A percentile compares a stretch with the other conserved stretches of the same genome.
phyloP scores from a whole-genome alignment of 495 filamentous ascomycete genomes.

The Aspergillus campestris region DNA sequence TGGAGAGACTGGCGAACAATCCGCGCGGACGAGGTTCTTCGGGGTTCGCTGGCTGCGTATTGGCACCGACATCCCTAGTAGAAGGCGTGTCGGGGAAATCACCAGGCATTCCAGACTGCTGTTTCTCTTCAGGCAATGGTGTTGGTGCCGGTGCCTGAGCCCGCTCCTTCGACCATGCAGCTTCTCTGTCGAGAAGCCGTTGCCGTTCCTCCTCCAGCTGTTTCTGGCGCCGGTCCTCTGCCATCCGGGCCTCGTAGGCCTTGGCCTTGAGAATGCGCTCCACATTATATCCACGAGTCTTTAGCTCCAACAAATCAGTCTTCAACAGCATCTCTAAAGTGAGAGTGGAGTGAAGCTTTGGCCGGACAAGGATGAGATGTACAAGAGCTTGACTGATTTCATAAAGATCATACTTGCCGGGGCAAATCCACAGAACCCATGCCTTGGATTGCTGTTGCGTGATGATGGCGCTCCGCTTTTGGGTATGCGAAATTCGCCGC shows the following conservation, averaged over 20 bases:
- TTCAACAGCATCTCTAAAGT: slow-evolving; percentile 83
- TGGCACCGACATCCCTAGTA: slow-evolving; percentile 24
- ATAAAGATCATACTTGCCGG: slow-evolving; percentile 62
- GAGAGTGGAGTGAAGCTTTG: slow-evolving; percentile 74
- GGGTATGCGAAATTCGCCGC: slow-evolving; percentile 53
- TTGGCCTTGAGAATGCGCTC: slow-evolving; percentile 81
- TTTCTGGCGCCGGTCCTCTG: slow-evolving; percentile 69
- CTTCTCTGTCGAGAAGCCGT: slow-evolving; percentile 53
- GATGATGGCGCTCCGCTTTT: slow-evolving; percentile 61
- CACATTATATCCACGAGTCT: slow-evolving; percentile 85
- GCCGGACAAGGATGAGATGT: slow-evolving; percentile 67
- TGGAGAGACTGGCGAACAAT: slow-evolving; percentile 57
- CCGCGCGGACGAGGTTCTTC: slow-evolving; percentile 36
- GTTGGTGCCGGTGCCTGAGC: slow-evolving; percentile 24
- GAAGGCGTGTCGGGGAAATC: slow-evolving; percentile 56
- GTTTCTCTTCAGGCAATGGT: slow-evolving; percentile 11
- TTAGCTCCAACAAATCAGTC: slow-evolving; percentile 67
- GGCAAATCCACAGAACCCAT: slow-evolving; percentile 51
- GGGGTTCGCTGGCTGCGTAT: slow-evolving; percentile 17
- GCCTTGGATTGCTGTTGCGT: slow-evolving; percentile 39
- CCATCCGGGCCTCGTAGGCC: slow-evolving; percentile 74
- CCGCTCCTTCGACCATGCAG: slow-evolving; percentile 38
- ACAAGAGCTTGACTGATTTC: slow-evolving; percentile 83
- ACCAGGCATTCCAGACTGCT: slow-evolving; percentile 51
- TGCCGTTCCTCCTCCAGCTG: slow-evolving; percentile 67